Conservation (phyloP, 2,329 filamentous ascomycete genomes). For the Colletotrichum sp. region DNA sequence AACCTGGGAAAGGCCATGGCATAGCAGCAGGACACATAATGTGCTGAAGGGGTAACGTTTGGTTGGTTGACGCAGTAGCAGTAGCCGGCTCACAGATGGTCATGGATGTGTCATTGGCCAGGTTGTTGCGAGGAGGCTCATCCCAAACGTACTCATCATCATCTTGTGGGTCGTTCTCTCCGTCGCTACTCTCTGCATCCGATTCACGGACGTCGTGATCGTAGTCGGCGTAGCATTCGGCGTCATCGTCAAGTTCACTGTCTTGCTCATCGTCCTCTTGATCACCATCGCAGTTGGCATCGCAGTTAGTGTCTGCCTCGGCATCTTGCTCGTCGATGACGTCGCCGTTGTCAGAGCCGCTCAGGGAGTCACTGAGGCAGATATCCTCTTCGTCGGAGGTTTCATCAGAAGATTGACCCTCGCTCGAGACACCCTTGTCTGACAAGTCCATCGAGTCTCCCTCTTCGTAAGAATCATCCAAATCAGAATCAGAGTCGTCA, state of each 20-base stretch:
- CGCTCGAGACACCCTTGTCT: not conserved
- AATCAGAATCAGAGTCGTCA: not conserved
- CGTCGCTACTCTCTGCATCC: not conserved
- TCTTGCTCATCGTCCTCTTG: not conserved
- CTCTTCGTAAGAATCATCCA: not conserved
- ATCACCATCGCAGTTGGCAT: not conserved
- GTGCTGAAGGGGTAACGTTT: not conserved
- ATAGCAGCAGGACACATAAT: not conserved
- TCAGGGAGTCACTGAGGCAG: not conserved
- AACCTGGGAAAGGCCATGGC: not conserved
- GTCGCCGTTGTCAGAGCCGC: slow-evolving; percentile 33
- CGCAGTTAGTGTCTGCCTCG: slow-evolving; percentile 11
- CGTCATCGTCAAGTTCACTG: not conserved
- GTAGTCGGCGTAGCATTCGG: not conserved
- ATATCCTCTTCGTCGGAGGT: slow-evolving; percentile 7
- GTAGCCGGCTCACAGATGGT: not conserved
- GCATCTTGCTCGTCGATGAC: slow-evolving; percentile 30
- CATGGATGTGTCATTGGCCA: not conserved
- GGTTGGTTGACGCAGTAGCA: not conserved
- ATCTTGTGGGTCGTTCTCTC: not conserved
- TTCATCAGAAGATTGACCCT: not conserved
- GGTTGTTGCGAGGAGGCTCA: not conserved
- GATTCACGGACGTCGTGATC: not conserved
- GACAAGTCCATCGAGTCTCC: not conserved
- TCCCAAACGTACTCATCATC: not conserved